A percentile compares a stretch with the other conserved stretches of the same genome.
Evolutionary conservation across 345 rosid species (phyloP).

Genomic region (Aurinia saxatilis): DNA sequence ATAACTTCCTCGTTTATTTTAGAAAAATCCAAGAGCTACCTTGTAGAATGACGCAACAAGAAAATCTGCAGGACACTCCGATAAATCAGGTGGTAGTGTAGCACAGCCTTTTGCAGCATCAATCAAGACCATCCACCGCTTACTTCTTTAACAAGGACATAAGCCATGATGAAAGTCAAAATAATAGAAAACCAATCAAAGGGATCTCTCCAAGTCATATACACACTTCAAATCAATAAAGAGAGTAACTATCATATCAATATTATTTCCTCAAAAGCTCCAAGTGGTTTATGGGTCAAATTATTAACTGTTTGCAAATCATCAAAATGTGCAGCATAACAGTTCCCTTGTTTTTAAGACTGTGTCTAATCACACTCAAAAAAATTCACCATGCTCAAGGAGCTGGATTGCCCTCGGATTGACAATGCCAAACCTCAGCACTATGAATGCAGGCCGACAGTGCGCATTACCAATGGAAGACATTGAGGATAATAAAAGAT

Average conservation of each 20-base stretch:
- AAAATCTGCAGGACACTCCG: slow-evolving; percentile 79
- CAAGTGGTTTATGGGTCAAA: neutral
- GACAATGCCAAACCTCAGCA: neutral
- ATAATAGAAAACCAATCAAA: neutral
- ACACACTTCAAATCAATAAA: neutral
- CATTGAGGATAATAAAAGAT: neutral
- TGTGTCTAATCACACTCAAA: neutral
- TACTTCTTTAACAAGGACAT: slow-evolving; percentile 31
- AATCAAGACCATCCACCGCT: slow-evolving; percentile 77
- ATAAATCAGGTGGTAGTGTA: slow-evolving; percentile 73
- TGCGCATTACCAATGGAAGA: neutral
- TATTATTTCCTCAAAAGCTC: slow-evolving; percentile 7
- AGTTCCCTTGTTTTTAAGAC: neutral
- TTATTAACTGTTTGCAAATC: neutral
- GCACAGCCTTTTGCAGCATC: slow-evolving; percentile 98
- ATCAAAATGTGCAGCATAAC: neutral
- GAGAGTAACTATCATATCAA: neutral
- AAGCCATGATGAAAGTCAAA: slow-evolving; percentile 1
- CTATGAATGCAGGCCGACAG: neutral
- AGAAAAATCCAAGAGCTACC: slow-evolving; percentile 10
- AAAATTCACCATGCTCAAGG: neutral
- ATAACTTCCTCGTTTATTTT: neutral
- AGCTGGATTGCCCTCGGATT: neutral
- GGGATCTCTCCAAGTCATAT: neutral
- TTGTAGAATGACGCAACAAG: slow-evolving; percentile 68